These are phyloP conservation scores for Brassica nigra DNA, from an alignment of 345 rosid genomes.

Conservation along the genomic window DNA sequence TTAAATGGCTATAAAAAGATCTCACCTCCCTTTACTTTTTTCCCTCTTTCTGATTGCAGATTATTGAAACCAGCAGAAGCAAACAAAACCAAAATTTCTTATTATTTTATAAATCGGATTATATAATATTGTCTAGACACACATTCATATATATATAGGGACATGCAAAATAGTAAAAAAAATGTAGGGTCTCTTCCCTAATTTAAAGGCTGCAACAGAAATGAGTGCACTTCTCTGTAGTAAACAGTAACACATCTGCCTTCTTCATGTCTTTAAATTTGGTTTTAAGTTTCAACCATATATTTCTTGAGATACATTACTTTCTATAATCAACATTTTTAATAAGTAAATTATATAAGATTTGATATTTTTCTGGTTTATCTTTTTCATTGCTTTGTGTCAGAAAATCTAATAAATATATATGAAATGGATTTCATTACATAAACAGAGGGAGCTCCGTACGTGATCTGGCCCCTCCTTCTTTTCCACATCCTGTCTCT, in stretches of 20 bases:
- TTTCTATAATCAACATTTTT: conserved; percentile 18
- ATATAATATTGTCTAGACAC: not conserved
- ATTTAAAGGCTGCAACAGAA: conserved; percentile 82
- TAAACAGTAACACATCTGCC: conserved; percentile 44
- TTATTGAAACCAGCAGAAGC: conserved; percentile 58
- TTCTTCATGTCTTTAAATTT: conserved; percentile 42
- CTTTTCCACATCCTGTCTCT: conserved; percentile 40
- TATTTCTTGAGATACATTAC: conserved; percentile 21
- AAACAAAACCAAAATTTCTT: conserved; percentile 34
- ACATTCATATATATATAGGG: conserved; percentile 18
- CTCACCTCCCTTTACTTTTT: conserved; percentile 37
- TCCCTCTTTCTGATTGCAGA: conserved; percentile 48
- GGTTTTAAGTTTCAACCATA: conserved; percentile 2
- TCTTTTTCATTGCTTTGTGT: conserved; percentile 10
- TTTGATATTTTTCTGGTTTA: conserved; percentile 1
- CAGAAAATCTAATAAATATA: conserved; percentile 26
- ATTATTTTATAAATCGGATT: not conserved
- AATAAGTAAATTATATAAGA: not conserved
- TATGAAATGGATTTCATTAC: conserved; percentile 53
- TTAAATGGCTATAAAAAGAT: conserved; percentile 53
- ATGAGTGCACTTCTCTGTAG: conserved; percentile 62
- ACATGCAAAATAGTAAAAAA: conserved; percentile 33
- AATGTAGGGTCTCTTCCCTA: conserved; percentile 57
- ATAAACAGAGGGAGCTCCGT: conserved; percentile 45
- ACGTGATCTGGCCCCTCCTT: conserved; percentile 42